Conservation (phyloP, 305 asterid genomes). For the Stenogyne calaminthoides region DNA sequence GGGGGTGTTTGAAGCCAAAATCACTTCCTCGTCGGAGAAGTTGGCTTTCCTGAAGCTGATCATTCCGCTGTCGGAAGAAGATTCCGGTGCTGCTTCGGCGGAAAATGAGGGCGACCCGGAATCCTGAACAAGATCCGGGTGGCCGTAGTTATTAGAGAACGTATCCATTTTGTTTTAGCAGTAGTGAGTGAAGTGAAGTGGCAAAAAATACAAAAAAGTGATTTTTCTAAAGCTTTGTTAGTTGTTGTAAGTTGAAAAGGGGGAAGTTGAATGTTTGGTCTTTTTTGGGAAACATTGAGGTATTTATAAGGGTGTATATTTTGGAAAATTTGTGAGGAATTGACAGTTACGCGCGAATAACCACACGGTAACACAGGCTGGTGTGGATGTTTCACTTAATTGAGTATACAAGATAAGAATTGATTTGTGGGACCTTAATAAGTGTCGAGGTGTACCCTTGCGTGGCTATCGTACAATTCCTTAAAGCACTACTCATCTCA, state of each 20-base stretch:
- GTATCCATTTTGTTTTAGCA: neutral
- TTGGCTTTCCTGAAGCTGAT: neutral
- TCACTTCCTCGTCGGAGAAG: slow-evolving; percentile 27
- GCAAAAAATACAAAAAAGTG: too few relatives aligned
- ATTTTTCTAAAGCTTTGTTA: neutral
- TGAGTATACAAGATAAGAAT: too few relatives aligned
- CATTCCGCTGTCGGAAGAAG: neutral
- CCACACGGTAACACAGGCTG: slow-evolving; percentile 19
- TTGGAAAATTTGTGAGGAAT: neutral
- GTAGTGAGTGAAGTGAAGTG: too few relatives aligned
- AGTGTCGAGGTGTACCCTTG: neutral
- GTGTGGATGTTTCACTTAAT: neutral
- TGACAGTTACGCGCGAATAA: neutral
- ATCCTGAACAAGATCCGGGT: neutral
- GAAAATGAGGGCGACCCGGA: neutral
- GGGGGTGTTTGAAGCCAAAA: slow-evolving; percentile 53
- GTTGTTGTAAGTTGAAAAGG: neutral
- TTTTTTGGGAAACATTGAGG: neutral
- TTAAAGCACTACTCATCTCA: too few relatives aligned
- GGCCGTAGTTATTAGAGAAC: neutral
- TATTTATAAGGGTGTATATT: neutral
- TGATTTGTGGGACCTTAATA: neutral
- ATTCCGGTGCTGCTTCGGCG: neutral
- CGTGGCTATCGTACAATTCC: neutral
- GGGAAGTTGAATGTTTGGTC: neutral